A percentile compares a stretch with the other conserved stretches of the same genome.
Evolutionary conservation across 2,329 filamentous ascomycete genomes (phyloP).

Genomic region (Hymenoscyphus albidus): DNA sequence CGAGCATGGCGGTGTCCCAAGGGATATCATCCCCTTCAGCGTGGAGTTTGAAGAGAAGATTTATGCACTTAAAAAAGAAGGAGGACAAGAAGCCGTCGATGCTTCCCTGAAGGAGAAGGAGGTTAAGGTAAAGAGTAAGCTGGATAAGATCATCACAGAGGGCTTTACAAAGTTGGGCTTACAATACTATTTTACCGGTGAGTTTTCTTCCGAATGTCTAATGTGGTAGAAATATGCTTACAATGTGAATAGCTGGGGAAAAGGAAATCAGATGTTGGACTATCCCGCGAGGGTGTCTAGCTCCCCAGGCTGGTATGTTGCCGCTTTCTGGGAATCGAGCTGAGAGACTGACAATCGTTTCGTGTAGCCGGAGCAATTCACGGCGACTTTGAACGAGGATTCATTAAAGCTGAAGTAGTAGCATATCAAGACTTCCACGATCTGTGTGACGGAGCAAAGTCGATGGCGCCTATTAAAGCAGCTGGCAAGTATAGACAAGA

Average conservation of each 20-base stretch:
- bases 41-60: conserved; percentile 46
- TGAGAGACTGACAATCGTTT: neutral
- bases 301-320: conserved; percentile 37
- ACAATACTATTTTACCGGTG: conserved; percentile 43
- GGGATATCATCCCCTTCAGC: conserved; percentile 43
- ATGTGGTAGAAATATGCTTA: neutral
- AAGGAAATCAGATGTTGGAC: conserved; percentile 46
- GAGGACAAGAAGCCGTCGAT: conserved; percentile 37
- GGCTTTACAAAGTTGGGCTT: conserved; percentile 44
- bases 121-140: conserved; percentile 40
- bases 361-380: conserved; percentile 32
- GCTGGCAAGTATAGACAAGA: conserved; percentile 45
- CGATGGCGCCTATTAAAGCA: conserved; percentile 44
- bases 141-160: conserved; percentile 44
- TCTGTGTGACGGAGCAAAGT: conserved; percentile 42
- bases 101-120: conserved; percentile 24
- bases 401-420: conserved; percentile 46
- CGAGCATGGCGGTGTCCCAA: conserved; percentile 40
- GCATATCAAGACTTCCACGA: conserved; percentile 44
- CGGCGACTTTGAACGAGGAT: conserved; percentile 42
- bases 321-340: neutral
- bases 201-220: neutral
- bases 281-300: conserved; percentile 38
- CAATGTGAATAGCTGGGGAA: conserved; percentile 36
- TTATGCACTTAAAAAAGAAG: conserved; percentile 39